A percentile compares a stretch with the other conserved stretches of the same genome.
Conservation (phyloP, 2,329 filamentous ascomycete species). For the Exophiala alcalophila region DNA sequence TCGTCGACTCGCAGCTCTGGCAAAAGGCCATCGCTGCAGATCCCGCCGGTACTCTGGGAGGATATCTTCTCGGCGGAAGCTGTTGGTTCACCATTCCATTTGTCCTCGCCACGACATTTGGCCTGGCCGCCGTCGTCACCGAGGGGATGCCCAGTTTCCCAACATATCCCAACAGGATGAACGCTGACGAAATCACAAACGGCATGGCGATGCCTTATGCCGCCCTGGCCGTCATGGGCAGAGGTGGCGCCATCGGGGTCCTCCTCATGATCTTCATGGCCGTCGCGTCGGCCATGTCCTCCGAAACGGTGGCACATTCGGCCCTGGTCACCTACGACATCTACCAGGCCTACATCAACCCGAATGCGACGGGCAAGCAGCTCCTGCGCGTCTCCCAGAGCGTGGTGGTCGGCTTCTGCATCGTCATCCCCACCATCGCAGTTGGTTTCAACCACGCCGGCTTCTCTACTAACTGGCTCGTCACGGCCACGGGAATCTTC, state of each 20-base stretch:
- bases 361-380: conserved; percentile 66
- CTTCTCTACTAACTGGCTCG: conserved; percentile 74
- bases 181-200: conserved; percentile 21
- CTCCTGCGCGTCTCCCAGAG: conserved; percentile 69
- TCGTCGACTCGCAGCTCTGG: conserved; percentile 73
- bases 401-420: conserved; percentile 68
- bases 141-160: conserved; percentile 42
- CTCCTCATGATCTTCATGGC: conserved; percentile 84
- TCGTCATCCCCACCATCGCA: conserved; percentile 75
- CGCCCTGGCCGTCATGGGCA: conserved; percentile 75
- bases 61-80: conserved; percentile 42
- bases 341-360: conserved; percentile 82
- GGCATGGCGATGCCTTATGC: conserved; percentile 44
- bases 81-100: conserved; percentile 51
- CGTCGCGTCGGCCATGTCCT: conserved; percentile 76
- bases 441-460: conserved; percentile 69
- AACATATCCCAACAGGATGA: conserved; percentile 34
- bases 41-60: conserved; percentile 38
- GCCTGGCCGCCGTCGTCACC: conserved; percentile 45
- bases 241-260: conserved; percentile 72
- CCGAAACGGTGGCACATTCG: conserved; percentile 80
- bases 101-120: conserved; percentile 46
- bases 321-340: conserved; percentile 85
- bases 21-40: conserved; percentile 54
- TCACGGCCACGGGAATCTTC: conserved; percentile 85